These are phyloP conservation scores for Camelina neglecta DNA, from an alignment of 345 rosid species.

Conservation along the genomic window DNA sequence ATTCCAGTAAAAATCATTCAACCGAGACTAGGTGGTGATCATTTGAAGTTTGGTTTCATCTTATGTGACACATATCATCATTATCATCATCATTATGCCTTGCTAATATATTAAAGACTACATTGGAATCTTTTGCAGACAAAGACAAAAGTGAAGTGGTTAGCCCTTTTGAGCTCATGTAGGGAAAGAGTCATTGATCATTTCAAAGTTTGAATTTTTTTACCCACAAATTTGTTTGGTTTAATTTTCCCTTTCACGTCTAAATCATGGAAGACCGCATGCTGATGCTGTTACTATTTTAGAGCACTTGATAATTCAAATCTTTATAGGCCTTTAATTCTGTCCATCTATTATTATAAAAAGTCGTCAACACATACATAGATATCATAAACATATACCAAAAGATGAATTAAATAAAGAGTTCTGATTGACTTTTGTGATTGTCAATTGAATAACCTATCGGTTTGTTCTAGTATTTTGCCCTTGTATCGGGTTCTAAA, in stretches of 20 bases:
- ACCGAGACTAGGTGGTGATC: background rate
- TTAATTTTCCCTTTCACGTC: constrained; percentile 38
- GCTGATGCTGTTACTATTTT: constrained; percentile 35
- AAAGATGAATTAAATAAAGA: background rate
- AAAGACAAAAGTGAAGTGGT: constrained; percentile 31
- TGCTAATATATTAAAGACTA: constrained; percentile 3
- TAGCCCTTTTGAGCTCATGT: constrained; percentile 22
- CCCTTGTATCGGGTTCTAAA: background rate
- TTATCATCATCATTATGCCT: constrained; percentile 18
- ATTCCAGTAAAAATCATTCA: background rate
- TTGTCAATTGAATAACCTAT: background rate
- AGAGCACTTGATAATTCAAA: constrained; percentile 37
- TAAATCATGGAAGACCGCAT: constrained; percentile 38
- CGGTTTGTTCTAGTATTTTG: background rate
- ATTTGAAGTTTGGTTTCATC: constrained; percentile 30
- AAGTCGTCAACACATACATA: background rate
- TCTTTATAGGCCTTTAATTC: constrained; percentile 4
- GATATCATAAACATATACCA: background rate
- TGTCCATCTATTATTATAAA: background rate
- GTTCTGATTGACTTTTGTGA: background rate
- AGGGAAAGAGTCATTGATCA: constrained; percentile 32
- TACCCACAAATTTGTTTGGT: constrained; percentile 25
- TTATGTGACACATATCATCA: constrained; percentile 26
- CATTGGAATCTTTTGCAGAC: constrained; percentile 26
- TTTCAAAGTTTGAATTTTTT: constrained; percentile 39